phyloP scores from a whole-genome alignment of 106 monocot species.

The Dioscorea alata region DNA sequence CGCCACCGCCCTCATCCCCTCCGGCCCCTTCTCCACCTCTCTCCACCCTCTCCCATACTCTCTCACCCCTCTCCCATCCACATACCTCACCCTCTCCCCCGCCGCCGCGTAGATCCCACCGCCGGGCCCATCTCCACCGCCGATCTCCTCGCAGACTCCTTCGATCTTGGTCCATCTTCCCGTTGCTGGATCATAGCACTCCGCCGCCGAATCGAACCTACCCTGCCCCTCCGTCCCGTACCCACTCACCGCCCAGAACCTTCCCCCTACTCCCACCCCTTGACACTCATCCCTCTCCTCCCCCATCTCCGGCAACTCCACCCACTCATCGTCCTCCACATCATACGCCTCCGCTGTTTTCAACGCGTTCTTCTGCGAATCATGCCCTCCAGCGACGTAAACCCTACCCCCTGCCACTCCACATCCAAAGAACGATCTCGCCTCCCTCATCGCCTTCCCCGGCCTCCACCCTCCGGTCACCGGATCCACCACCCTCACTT shows the following conservation, averaged over 20 bases:
- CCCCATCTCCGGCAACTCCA: constrained; percentile 31
- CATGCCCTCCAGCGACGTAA: constrained; percentile 63
- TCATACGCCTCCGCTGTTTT: constrained; percentile 41
- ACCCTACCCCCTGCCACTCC: constrained; percentile 27
- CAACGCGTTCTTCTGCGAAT: constrained; percentile 58
- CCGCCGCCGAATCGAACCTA: constrained; percentile 22
- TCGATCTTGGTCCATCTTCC: constrained; percentile 29
- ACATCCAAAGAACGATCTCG: constrained; percentile 53
- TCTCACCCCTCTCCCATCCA: constrained; percentile 19
- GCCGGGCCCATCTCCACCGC: not conserved
- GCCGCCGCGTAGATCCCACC: constrained; percentile 7
- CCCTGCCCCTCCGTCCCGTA: constrained; percentile 53
- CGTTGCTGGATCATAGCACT: constrained; percentile 33
- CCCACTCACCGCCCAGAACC: constrained; percentile 50
- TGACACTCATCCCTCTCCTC: constrained; percentile 66
- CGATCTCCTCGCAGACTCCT: constrained; percentile 15
- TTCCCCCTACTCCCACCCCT: constrained; percentile 20
- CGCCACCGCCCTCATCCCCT: not conserved
- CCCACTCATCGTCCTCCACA: constrained; percentile 37
- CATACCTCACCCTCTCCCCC: constrained; percentile 8
- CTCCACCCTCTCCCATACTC: constrained; percentile 17
- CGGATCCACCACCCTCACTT: constrained; percentile 44
- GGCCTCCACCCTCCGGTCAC: constrained; percentile 24
- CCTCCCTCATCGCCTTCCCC: constrained; percentile 34
- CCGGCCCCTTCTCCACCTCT: constrained; percentile 4